phyloP scores from a whole-genome alignment of 1,284 basidiomycete species.

The Rhodotorula sp. region DNA sequence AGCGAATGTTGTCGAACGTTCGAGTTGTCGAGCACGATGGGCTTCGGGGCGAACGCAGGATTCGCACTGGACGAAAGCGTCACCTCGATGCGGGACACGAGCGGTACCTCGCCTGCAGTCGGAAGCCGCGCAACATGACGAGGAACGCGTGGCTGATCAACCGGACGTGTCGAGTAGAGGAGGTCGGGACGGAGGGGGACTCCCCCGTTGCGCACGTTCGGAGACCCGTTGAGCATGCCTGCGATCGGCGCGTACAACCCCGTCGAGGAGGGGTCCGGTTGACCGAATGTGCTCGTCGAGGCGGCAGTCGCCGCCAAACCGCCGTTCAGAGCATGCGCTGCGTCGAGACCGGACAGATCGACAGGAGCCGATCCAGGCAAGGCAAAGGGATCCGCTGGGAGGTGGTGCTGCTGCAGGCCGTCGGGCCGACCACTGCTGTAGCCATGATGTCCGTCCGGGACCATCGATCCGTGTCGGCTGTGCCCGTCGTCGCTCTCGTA shows the following conservation, averaged over 20 bases:
- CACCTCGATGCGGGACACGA: slow-evolving; percentile 14
- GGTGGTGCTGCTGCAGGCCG: not conserved
- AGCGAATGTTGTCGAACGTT: slow-evolving; percentile 21
- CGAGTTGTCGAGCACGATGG: slow-evolving; percentile 18
- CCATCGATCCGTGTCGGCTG: slow-evolving; percentile 3
- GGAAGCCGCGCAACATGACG: slow-evolving; percentile 1
- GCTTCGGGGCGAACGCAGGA: not conserved
- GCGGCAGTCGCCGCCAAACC: not conserved
- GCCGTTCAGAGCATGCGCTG: not conserved
- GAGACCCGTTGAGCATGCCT: not conserved
- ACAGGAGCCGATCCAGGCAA: not conserved
- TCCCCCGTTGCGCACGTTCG: not conserved
- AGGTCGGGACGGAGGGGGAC: not conserved
- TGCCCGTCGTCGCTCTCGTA: not conserved
- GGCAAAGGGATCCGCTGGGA: slow-evolving; percentile 1
- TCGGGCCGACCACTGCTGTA: not conserved
- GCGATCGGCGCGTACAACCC: not conserved
- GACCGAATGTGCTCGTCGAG: not conserved
- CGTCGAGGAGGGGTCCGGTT: not conserved
- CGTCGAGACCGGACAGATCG: not conserved
- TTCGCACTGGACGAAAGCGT: not conserved
- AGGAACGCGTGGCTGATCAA: not conserved
- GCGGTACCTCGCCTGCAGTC: not conserved
- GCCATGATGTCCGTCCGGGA: not conserved
- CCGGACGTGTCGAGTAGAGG: not conserved